Evolutionary conservation across 768 basidiomycete species (phyloP).

Genomic region (Termitomyces titanicus): DNA sequence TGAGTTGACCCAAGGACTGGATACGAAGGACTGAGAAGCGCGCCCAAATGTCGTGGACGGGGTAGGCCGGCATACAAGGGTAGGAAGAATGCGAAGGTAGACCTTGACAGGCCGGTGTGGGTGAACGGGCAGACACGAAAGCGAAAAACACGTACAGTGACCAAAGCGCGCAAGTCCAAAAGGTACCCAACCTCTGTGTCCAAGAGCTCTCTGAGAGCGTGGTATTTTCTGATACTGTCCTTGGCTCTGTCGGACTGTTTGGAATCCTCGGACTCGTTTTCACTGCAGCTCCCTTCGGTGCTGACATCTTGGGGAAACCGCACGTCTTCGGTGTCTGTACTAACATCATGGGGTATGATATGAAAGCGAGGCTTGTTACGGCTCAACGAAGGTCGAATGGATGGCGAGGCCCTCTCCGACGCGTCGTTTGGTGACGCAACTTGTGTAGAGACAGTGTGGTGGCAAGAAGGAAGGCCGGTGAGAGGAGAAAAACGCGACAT

Average conservation of each 20-base stretch:
- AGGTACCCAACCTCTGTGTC: constrained; percentile 84
- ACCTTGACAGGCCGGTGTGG: constrained; percentile 38
- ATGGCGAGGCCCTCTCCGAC: background rate
- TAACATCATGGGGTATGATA: constrained; percentile 21
- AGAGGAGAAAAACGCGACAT: constrained; percentile 23
- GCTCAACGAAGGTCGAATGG: constrained; percentile 4
- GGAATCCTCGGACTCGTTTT: constrained; percentile 24
- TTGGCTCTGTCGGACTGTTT: constrained; percentile 33
- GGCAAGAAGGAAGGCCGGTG: constrained; percentile 12
- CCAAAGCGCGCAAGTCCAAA: constrained; percentile 70
- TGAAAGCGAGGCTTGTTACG: constrained; percentile 30
- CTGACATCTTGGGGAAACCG: constrained; percentile 17
- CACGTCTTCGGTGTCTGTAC: constrained; percentile 27
- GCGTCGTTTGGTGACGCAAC: constrained; percentile 4
- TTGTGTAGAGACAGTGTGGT: background rate
- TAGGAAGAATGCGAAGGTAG: constrained; percentile 57
- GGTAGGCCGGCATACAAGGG: constrained; percentile 39
- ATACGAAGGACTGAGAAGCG: constrained; percentile 38
- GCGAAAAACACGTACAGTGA: constrained; percentile 48
- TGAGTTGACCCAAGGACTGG: constrained; percentile 44
- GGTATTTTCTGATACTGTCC: constrained; percentile 51
- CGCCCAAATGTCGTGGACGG: constrained; percentile 34
- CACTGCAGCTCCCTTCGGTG: constrained; percentile 23
- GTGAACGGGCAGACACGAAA: background rate
- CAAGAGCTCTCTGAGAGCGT: constrained; percentile 83